Conservation (phyloP, 257 asterid species). For the Fraxinus cuspidata region DNA sequence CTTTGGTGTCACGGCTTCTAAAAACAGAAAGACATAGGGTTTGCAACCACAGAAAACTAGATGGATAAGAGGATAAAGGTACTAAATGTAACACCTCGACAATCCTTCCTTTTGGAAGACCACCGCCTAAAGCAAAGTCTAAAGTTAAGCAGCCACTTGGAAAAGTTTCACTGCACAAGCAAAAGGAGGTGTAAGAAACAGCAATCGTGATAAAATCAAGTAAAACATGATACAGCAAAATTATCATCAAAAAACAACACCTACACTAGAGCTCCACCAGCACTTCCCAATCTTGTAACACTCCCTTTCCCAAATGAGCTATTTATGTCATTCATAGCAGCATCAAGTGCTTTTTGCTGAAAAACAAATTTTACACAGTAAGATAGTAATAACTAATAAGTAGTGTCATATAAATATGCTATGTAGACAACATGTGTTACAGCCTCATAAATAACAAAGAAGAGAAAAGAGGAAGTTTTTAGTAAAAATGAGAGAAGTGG, state of each 20-base stretch:
- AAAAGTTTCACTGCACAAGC: slow-evolving; percentile 79
- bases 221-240: background rate
- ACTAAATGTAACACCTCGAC: slow-evolving; percentile 64
- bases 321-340: slow-evolving; percentile 94
- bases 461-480: background rate
- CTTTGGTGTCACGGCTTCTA: background rate
- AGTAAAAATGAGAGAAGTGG: background rate
- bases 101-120: slow-evolving; percentile 95
- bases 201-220: background rate
- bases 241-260: slow-evolving; percentile 34
- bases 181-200: slow-evolving; percentile 3
- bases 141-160: slow-evolving; percentile 93
- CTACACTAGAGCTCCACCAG: slow-evolving; percentile 98
- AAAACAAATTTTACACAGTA: background rate
- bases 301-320: slow-evolving; percentile 97
- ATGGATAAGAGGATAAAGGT: background rate
- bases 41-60: background rate
- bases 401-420: slow-evolving; percentile 2
- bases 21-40: slow-evolving; percentile 7
- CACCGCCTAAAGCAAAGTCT: slow-evolving; percentile 98
- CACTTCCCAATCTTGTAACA: slow-evolving; percentile 94
- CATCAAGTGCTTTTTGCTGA: slow-evolving; percentile 96
- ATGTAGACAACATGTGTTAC: background rate
- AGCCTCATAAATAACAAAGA: background rate
- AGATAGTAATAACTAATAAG: slow-evolving; percentile 20